These are phyloP conservation scores for Durio zibethinus DNA, from an alignment of 345 rosid species.

Conservation along the genomic window DNA sequence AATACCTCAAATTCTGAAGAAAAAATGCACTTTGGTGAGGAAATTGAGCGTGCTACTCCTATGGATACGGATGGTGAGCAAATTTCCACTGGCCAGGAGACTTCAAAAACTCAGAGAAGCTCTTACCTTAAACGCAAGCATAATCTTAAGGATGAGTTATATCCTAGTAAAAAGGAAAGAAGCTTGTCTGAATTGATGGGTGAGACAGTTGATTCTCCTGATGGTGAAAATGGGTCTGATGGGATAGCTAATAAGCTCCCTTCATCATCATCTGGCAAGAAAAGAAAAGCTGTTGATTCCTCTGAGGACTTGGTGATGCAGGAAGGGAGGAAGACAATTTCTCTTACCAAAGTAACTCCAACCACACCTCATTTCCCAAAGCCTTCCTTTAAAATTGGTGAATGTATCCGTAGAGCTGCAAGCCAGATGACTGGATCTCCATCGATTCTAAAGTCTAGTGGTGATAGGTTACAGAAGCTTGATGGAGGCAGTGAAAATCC, in stretches of 20 bases:
- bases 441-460: constrained; percentile 49
- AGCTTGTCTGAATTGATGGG: constrained; percentile 48
- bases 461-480: constrained; percentile 35
- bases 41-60: constrained; percentile 9
- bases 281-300: constrained; percentile 50
- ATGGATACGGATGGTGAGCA: constrained; percentile 23
- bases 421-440: constrained; percentile 87
- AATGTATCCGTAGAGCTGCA: constrained; percentile 84
- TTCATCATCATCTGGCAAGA: constrained; percentile 48
- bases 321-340: constrained; percentile 58
- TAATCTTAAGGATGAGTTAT: constrained; percentile 50
- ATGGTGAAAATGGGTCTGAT: constrained; percentile 43
- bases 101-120: constrained; percentile 29
- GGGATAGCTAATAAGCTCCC: constrained; percentile 32
- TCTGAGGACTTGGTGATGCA: constrained; percentile 37
- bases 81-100: constrained; percentile 21
- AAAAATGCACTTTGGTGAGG: constrained; percentile 14
- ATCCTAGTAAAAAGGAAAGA: constrained; percentile 52
- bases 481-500: constrained; percentile 24
- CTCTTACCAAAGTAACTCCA: constrained; percentile 58
- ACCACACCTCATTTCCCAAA: constrained; percentile 33
- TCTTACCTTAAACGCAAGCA: constrained; percentile 55
- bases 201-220: constrained; percentile 45
- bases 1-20: constrained; percentile 27
- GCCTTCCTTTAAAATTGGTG: constrained; percentile 91